A percentile compares a stretch with the other conserved stretches of the same genome.
These are phyloP conservation scores for Straminergon stramineum DNA, from an alignment of 225 moss, liverwort and hornwort species.

Conservation along the genomic window DNA sequence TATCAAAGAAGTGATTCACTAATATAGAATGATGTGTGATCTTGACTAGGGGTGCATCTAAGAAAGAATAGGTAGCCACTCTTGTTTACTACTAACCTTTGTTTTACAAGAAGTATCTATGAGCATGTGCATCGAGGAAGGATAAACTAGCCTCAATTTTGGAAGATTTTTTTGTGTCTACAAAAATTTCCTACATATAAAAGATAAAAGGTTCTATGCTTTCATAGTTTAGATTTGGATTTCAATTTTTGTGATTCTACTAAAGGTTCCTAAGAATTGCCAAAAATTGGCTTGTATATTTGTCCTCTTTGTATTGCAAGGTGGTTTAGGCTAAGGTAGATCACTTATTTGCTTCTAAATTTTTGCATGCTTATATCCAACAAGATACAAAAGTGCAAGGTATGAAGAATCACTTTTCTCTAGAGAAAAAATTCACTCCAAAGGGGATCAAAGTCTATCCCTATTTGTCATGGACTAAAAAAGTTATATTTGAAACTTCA, in stretches of 20 bases:
- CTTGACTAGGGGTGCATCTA: background rate
- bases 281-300: background rate
- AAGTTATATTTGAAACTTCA: background rate
- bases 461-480: accelerated
- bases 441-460: accelerated
- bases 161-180: background rate
- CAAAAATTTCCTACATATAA: background rate
- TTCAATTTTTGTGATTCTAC: background rate
- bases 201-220: background rate
- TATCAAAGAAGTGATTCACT: background rate
- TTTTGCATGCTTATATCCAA: background rate
- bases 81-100: background rate
- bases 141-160: background rate
- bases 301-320: accelerated
- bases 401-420: background rate
- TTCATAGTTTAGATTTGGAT: background rate
- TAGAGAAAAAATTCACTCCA: background rate
- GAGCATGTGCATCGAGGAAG: background rate
- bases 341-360: background rate
- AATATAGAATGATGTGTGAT: background rate
- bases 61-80: background rate
- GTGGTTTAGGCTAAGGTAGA: background rate
- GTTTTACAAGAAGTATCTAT: background rate
- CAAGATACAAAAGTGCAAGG: background rate
- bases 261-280: background rate